Evolutionary conservation across 164 flowering plant species (phyloP).

Genomic region (Taxillus chinensis): DNA sequence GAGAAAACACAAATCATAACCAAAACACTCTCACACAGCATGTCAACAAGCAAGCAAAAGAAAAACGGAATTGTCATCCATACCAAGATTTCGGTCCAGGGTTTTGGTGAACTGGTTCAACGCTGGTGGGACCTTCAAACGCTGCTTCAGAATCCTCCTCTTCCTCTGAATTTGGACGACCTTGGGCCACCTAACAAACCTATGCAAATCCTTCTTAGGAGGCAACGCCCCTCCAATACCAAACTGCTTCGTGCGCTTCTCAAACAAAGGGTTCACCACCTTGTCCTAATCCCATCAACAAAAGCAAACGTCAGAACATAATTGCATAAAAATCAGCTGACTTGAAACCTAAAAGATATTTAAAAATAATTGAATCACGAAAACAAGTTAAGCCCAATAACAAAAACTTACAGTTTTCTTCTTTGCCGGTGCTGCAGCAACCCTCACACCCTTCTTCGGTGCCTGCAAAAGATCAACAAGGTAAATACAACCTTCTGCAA

Average conservation of each 20-base stretch:
- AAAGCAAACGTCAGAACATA: neutral
- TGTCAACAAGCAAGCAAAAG: neutral
- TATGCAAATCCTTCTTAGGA: slow-evolving; percentile 29
- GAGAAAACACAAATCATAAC: too few species aligned
- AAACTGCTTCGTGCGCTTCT: slow-evolving; percentile 38
- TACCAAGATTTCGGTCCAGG: slow-evolving; percentile 35
- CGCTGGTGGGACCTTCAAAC: slow-evolving; percentile 46
- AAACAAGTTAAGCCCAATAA: neutral
- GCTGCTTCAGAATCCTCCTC: slow-evolving; percentile 33
- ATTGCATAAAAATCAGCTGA: too few species aligned
- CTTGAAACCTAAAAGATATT: too few species aligned
- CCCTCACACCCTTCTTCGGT: neutral
- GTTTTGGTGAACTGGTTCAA: slow-evolving; percentile 40
- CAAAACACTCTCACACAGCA: too few species aligned
- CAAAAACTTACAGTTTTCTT: neutral
- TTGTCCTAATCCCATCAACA: slow-evolving; percentile 17
- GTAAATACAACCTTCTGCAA: neutral
- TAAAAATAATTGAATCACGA: too few species aligned
- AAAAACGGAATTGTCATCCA: neutral
- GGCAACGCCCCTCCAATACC: slow-evolving; percentile 41
- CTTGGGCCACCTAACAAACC: slow-evolving; percentile 34
- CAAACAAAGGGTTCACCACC: slow-evolving; percentile 30
- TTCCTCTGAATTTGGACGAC: slow-evolving; percentile 32
- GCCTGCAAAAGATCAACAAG: neutral
- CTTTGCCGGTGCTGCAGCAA: neutral